phyloP scores from a whole-genome alignment of 768 basidiomycete species.

The Tephrocybe rancida region DNA sequence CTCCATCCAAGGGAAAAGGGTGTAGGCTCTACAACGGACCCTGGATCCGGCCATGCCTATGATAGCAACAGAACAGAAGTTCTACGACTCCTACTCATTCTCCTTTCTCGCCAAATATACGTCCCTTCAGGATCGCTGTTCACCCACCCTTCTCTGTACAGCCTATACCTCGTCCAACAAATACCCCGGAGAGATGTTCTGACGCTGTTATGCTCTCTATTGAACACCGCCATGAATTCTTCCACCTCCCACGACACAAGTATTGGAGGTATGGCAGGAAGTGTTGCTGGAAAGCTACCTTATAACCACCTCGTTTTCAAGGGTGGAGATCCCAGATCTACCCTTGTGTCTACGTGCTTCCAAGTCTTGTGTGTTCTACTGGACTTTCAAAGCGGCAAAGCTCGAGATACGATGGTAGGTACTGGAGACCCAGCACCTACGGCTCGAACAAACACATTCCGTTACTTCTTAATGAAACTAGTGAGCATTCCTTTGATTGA shows the following conservation, averaged over 20 bases:
- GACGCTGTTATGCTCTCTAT: conserved; percentile 87
- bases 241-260: conserved; percentile 49
- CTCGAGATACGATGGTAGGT: conserved; percentile 52
- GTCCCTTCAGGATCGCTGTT: conserved; percentile 69
- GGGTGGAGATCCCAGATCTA: conserved; percentile 77
- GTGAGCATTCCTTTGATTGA: conserved; percentile 40
- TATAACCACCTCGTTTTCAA: conserved; percentile 92
- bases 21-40: conserved; percentile 83
- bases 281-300: conserved; percentile 77
- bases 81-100: conserved; percentile 82
- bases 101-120: conserved; percentile 92
- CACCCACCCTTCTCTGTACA: conserved; percentile 74
- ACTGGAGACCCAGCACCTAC: conserved; percentile 56
- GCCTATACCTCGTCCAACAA: conserved; percentile 77
- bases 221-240: conserved; percentile 88
- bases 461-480: conserved; percentile 90
- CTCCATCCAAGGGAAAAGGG: conserved; percentile 81
- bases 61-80: conserved; percentile 90
- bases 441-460: conserved; percentile 81
- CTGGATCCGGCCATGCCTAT: conserved; percentile 59
- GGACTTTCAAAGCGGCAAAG: conserved; percentile 80
- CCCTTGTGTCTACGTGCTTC: conserved; percentile 72
- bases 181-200: conserved; percentile 82
- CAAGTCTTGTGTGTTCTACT: conserved; percentile 78
- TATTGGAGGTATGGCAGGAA: conserved; percentile 73